Base-by-base conservation (phyloP, 116 monocot species). In the Papilionanthe hybrid region DNA sequence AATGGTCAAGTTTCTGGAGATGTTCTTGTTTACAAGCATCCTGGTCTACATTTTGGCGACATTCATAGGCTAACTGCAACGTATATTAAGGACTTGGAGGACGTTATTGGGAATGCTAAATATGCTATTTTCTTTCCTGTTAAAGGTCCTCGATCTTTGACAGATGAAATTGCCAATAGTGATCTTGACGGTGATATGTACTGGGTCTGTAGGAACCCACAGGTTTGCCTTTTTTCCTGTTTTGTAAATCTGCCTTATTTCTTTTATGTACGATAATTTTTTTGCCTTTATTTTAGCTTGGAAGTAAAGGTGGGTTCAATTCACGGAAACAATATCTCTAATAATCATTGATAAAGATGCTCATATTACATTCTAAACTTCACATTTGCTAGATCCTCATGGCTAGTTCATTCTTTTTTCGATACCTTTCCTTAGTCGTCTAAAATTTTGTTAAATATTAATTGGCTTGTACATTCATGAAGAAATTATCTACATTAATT, bases 141-240 rank as follows among this genome's bases (percentile, higher is more conserved):
- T 12, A 80, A 83, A 60, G 94, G 94, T 1, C 82, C 77, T 19
- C 75, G 94, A 9, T 94, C 92, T 43, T 74, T 94, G 74, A 82
- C 88, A 28, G 90, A 92, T 85, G 94, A 94, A 75, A 92, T 94
- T 83, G 94, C 94, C 3, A 87, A 88, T 47, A 84, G 94, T 84
- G 94, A 94, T 86, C 87, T 85, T 75, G 94, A 94, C 83, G 94
- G 94, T 41, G 94, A 94, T 53, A 81, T 89, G 42, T 94, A 94
- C 72, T 94, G 94, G 94, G 86, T 94, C 27, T 94, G 90, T 15
- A 86, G 80, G 80, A 90, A 94, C 28, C 81, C 85, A 78, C 79
- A 88, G 94, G 94, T 92, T 50, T 45, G 75, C 53, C 17, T 45
- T 47, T 72, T 47, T 72, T 28, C 25, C 18, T 65, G 10, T 63